Conservation (phyloP, 2,329 filamentous ascomycete species). For the Xylariaceae sp. region DNA sequence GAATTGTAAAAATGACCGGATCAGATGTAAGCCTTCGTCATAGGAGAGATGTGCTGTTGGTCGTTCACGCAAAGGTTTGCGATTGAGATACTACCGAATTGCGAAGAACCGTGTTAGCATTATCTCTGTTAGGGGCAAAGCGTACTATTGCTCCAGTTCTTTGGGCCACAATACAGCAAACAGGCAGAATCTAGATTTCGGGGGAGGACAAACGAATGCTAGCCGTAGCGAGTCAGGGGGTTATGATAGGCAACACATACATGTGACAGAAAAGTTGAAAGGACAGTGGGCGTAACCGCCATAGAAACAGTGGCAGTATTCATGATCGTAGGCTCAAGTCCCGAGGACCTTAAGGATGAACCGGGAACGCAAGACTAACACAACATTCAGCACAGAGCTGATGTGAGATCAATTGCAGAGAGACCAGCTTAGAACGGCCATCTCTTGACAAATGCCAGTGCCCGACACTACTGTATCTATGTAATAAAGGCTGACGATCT, state of each 20-base stretch:
- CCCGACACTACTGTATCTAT: neutral
- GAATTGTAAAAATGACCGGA: constrained; percentile 84
- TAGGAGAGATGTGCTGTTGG: constrained; percentile 93
- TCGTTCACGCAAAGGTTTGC: constrained; percentile 75
- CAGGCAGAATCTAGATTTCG: neutral
- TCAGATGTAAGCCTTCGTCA: constrained; percentile 86
- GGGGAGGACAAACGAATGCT: neutral
- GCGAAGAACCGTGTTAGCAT: constrained; percentile 29
- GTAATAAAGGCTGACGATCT: constrained; percentile 24
- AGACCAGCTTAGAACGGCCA: constrained; percentile 9
- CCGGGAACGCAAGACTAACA: constrained; percentile 1
- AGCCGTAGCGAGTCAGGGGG: neutral
- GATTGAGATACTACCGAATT: constrained; percentile 76
- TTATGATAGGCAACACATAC: constrained; percentile 57
- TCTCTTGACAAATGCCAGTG: neutral
- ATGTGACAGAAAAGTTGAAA: constrained; percentile 87
- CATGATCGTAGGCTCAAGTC: constrained; percentile 44
- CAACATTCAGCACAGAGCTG: neutral
- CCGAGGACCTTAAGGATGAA: constrained; percentile 6
- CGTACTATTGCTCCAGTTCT: neutral
- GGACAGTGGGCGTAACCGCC: constrained; percentile 85
- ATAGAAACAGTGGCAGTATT: constrained; percentile 79
- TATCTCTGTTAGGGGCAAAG: neutral
- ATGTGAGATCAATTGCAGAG: neutral
- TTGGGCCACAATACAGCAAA: neutral